phyloP scores from a whole-genome alignment of 805 yeast genomes.

The Zygosaccharomyces lentus region DNA sequence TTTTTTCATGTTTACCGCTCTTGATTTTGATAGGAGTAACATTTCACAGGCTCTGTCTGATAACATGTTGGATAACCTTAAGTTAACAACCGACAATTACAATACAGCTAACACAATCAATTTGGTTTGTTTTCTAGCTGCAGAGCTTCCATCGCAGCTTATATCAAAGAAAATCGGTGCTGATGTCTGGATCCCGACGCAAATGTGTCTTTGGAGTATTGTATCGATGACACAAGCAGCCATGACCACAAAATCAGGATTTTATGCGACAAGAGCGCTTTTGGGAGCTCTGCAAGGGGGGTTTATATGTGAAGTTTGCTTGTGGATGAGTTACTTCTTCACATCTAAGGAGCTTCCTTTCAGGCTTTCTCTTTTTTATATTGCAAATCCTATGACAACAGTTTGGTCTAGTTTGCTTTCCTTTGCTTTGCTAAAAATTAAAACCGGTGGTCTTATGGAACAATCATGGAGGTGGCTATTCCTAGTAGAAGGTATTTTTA shows the following conservation, averaged over 20 bases:
- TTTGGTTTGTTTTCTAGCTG: conserved; percentile 46
- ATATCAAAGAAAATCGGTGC: conserved; percentile 61
- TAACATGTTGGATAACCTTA: conserved; percentile 47
- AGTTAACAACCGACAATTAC: conserved; percentile 52
- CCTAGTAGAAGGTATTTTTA: conserved; percentile 57
- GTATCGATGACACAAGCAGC: conserved; percentile 52
- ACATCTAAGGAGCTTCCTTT: conserved; percentile 55
- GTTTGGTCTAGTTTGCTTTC: conserved; percentile 48
- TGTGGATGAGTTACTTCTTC: conserved; percentile 68
- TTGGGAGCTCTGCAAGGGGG: conserved; percentile 65
- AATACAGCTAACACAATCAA: conserved; percentile 57
- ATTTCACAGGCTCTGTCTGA: conserved; percentile 56
- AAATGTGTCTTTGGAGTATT: conserved; percentile 52
- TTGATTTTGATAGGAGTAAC: conserved; percentile 58
- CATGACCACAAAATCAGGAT: conserved; percentile 40
- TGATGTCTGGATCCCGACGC: conserved; percentile 58
- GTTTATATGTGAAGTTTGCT: conserved; percentile 56
- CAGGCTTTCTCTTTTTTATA: conserved; percentile 59
- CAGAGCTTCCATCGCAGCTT: conserved; percentile 65
- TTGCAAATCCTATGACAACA: conserved; percentile 47
- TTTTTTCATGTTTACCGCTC: conserved; percentile 53
- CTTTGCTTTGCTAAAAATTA: conserved; percentile 50
- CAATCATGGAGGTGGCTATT: conserved; percentile 62
- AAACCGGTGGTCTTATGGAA: conserved; percentile 42
- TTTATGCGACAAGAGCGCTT: conserved; percentile 46